Percentiles rank a stretch among this genome's conserved stretches.
Evolutionary conservation across 2,329 filamentous ascomycete species (phyloP).

Genomic region (Albifimbria verrucaria): DNA sequence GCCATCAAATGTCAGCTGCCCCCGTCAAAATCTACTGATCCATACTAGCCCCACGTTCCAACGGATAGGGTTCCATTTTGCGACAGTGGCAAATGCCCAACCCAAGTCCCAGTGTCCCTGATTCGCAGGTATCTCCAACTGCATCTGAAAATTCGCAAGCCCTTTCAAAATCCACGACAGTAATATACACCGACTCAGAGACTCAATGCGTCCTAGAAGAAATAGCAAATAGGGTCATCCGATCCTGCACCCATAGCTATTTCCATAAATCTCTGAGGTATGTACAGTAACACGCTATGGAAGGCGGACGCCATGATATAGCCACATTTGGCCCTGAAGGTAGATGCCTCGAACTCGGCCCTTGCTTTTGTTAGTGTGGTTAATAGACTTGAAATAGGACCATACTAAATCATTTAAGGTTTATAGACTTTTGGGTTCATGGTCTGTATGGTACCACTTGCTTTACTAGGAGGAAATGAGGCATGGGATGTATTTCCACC

Average conservation of each 20-base stretch:
- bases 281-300: neutral
- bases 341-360: neutral
- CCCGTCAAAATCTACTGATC: neutral
- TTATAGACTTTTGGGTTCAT: neutral
- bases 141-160: neutral
- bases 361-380: neutral
- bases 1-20: neutral
- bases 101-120: neutral
- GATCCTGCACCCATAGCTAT: neutral
- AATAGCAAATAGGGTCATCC: neutral
- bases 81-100: neutral
- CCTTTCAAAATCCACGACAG: neutral
- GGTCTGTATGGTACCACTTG: neutral
- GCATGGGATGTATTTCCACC: no score
- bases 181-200: neutral
- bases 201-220: neutral
- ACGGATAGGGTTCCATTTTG: neutral
- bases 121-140: neutral
- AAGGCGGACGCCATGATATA: neutral
- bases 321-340: neutral
- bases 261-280: neutral
- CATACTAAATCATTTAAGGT: neutral
- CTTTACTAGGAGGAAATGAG: neutral
- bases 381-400: neutral
- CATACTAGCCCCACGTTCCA: neutral